Evolutionary conservation across 2,329 filamentous ascomycete species (phyloP).

Genomic region (Trichoderma harzianum): DNA sequence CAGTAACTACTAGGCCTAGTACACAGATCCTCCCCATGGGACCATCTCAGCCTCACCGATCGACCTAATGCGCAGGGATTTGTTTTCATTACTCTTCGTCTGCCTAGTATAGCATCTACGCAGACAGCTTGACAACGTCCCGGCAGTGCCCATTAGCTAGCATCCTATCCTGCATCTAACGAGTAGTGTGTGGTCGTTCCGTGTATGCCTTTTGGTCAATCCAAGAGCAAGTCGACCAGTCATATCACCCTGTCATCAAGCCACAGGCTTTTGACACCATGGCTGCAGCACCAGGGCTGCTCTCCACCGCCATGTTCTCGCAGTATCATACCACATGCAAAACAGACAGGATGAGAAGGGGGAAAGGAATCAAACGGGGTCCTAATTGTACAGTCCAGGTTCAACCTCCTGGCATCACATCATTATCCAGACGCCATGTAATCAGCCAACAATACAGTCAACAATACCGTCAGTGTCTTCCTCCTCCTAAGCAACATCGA

Average conservation of each 20-base stretch:
- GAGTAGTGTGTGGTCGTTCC: neutral
- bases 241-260: neutral
- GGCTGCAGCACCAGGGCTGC: neutral
- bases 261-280: neutral
- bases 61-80: neutral
- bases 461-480: neutral
- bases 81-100: neutral
- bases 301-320: neutral
- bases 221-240: neutral
- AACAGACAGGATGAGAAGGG: neutral
- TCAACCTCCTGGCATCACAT: neutral
- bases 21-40: neutral
- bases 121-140: neutral
- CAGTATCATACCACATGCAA: neutral
- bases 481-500: conserved; percentile 27
- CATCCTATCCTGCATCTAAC: neutral
- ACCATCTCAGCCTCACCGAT: conserved; percentile 7
- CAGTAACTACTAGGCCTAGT: neutral
- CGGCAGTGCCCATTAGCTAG: neutral
- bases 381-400: neutral
- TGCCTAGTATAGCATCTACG: neutral
- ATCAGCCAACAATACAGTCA: neutral
- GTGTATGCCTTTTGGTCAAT: neutral
- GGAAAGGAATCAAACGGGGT: neutral
- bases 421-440: neutral